These are phyloP conservation scores for Raffaelea albimanens DNA, from an alignment of 2,329 filamentous ascomycete genomes.

Conservation along the genomic window DNA sequence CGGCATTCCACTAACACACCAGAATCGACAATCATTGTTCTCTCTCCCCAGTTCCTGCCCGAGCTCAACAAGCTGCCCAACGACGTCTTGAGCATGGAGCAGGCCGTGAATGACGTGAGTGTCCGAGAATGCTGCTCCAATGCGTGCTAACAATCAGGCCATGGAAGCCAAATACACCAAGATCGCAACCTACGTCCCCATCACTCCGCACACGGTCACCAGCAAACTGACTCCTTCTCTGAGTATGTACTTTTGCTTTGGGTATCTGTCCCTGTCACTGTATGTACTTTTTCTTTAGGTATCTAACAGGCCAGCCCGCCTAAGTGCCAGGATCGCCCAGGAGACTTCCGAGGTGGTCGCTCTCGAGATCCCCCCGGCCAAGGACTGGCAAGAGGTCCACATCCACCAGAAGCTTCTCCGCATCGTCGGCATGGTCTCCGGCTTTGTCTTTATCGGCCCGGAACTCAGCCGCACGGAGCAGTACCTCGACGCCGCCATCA, in stretches of 20 bases:
- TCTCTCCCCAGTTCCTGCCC: conserved; percentile 20
- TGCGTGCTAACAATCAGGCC: not conserved
- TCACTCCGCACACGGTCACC: not conserved
- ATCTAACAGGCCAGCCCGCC: not conserved
- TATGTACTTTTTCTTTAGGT: not conserved
- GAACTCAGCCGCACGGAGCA: conserved; percentile 33
- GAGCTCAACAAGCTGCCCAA: conserved; percentile 24
- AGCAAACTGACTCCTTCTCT: conserved; percentile 23
- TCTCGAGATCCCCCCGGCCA: conserved; percentile 23
- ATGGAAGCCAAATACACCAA: conserved; percentile 22
- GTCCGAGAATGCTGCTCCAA: not conserved
- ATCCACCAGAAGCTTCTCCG: conserved; percentile 31
- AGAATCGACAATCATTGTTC: conserved; percentile 18
- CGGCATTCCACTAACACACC: not conserved
- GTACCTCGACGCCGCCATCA: conserved; percentile 37
- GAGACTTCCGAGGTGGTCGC: conserved; percentile 26
- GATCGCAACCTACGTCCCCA: conserved; percentile 7
- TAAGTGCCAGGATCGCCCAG: conserved; percentile 27
- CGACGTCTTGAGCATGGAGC: conserved; percentile 20
- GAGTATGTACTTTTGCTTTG: conserved; percentile 12
- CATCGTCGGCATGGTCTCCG: conserved; percentile 35
- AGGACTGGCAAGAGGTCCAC: conserved; percentile 30
- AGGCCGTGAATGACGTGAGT: conserved; percentile 17
- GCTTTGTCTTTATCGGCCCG: conserved; percentile 36
- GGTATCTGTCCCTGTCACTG: not conserved